Percentiles rank a stretch among this genome's conserved stretches.
These are phyloP conservation scores for Fusarium annulatum DNA, from an alignment of 2,329 filamentous ascomycete genomes.

Conservation along the genomic window DNA sequence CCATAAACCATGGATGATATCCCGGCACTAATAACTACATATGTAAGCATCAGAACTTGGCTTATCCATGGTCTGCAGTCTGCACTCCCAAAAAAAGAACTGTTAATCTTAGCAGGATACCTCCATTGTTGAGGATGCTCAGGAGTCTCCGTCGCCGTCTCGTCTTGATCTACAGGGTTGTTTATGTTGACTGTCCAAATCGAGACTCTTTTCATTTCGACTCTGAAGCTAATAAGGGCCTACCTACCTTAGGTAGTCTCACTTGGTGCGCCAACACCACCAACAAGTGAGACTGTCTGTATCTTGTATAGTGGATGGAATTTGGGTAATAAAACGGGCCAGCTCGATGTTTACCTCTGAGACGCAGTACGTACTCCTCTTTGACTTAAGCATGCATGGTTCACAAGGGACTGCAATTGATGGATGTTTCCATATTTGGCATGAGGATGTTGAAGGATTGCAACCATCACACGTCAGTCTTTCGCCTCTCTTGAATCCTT, in stretches of 20 bases:
- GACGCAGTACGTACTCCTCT: background rate
- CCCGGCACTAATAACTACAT: background rate
- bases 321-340: background rate
- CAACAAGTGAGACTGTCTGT: slow-evolving; percentile 5
- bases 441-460: slow-evolving; percentile 18
- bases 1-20: slow-evolving; percentile 6
- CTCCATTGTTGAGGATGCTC: background rate
- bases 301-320: background rate
- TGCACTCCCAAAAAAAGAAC: background rate
- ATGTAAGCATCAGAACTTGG: slow-evolving; percentile 8
- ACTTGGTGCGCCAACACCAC: slow-evolving; percentile 8
- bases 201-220: slow-evolving; percentile 23
- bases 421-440: slow-evolving; percentile 36
- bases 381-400: slow-evolving; percentile 14
- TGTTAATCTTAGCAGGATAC: slow-evolving; percentile 16
- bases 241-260: background rate
- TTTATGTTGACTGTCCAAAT: slow-evolving; percentile 8
- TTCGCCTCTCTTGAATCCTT: background rate
- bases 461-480: slow-evolving; percentile 36
- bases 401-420: slow-evolving; percentile 15
- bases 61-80: background rate
- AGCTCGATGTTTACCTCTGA: background rate
- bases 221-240: slow-evolving; percentile 6
- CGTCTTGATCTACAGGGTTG: slow-evolving; percentile 19
- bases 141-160: background rate